Evolutionary conservation across 2,329 filamentous ascomycete genomes (phyloP), one percentile per base, ranked within the genome.

Genomic region (Xylariaceae sp.): DNA sequence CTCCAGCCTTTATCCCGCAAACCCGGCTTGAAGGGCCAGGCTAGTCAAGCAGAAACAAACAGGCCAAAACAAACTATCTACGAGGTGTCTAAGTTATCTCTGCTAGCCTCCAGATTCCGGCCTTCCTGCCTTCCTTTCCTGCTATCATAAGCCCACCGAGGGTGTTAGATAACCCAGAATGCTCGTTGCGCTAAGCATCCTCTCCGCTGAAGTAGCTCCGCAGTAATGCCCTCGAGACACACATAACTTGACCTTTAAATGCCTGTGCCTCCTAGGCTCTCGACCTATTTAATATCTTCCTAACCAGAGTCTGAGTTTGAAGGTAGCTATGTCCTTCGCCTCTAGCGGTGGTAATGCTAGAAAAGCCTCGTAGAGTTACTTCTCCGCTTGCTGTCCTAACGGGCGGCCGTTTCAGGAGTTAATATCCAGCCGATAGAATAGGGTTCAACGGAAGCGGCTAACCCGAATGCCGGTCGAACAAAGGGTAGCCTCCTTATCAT

Each of bases 41-140:
- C 54, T 19, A 61, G 54, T 61, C 54, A 59, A 61, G 45, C 48
- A 61, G 42, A 21, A 57, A 54, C 44, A 46, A 47, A 44, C 47
- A 56, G 44, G 37, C 57, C 60, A 48, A n/a, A 50, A 51, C 55
- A 57, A 55, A 51, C 61, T 63, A 63, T 63, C 61, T 63, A 63
- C 58, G 58, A 59, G 50, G 45, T 59, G 48, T 47, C 54, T 46
- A 56, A 57, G 52, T 52, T 29, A 54, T 44, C 40, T 54, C 48
- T 44, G 48, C 48, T 48, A 21, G 41, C 53, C 29, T 45, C 43
- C 42, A 19, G 29, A 44, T 40, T 45, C 26, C 20, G 52, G 23
- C 29, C 42, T 20, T 48, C 45, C 44, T 29, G 23, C 29, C 42
- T 20, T 48, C 45, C 44, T 29, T 23, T 45, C 42, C 43, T 52